Conservation (phyloP, 2,329 filamentous ascomycete species). For the Phaeosphaeriaceae sp. region DNA sequence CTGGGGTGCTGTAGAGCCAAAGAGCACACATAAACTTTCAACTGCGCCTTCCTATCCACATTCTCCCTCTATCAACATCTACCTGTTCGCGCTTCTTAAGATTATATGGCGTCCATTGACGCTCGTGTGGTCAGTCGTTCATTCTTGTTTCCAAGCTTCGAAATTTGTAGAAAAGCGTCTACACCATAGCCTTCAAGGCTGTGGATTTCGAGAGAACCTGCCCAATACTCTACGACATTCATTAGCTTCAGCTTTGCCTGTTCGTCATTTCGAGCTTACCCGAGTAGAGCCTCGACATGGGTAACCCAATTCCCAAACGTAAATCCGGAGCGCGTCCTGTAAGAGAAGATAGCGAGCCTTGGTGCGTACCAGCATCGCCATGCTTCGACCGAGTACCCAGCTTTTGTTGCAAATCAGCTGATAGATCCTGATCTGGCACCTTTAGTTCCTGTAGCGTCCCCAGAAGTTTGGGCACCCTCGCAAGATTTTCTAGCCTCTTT, state of each 20-base stretch:
- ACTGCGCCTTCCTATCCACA: no score
- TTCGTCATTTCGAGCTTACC: constrained; percentile 18
- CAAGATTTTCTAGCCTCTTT: constrained; percentile 81
- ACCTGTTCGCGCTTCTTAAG: not conserved
- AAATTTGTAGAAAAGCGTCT: constrained; percentile 95
- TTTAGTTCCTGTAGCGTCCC: constrained; percentile 90
- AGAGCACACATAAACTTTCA: no score
- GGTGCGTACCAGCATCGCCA: constrained; percentile 30
- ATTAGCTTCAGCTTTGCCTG: not conserved
- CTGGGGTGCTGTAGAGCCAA: no score
- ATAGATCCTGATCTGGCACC: constrained; percentile 39
- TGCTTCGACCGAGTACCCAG: constrained; percentile 29
- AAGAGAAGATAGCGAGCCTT: constrained; percentile 77
- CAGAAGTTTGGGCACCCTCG: constrained; percentile 86
- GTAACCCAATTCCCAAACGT: constrained; percentile 88
- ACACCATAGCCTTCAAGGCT: constrained; percentile 95
- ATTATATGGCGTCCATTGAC: constrained; percentile 58
- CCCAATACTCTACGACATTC: constrained; percentile 78
- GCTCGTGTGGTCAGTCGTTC: constrained; percentile 76
- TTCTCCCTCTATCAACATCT: no score
- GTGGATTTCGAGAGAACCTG: constrained; percentile 86
- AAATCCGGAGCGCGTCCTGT: constrained; percentile 85
- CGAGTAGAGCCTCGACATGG: constrained; percentile 91
- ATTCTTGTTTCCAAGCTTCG: constrained; percentile 96
- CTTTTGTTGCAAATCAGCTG: constrained; percentile 22